Evolutionary conservation across 140 eudicot genomes (phyloP), one percentile per base, ranked within the genome.

Genomic region (Cichorium intybus): DNA sequence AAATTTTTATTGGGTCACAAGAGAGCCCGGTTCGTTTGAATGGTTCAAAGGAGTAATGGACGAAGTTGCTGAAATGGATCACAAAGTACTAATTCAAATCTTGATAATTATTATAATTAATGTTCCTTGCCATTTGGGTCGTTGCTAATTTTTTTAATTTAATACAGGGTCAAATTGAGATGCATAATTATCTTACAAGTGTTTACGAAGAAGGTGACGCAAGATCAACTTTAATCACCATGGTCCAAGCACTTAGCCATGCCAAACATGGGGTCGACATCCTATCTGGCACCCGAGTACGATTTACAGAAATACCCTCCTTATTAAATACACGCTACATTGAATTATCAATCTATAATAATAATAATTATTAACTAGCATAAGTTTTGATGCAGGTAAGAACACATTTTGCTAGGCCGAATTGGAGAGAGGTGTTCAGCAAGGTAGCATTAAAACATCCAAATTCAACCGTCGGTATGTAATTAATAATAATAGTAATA

Each of bases 31-130:
- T 35, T 94, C 99, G 24, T 86, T 94, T 27, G 97, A 94, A 77
- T 94, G 99, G 99, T 94, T 94, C 63, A 91, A 94, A 77, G 97
- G 96, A 51, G 99, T 94, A n/a, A 89, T 94, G 99, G 77, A 89
- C 73, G 99, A 94, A 78, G 94, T 94, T 4, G 97, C 99, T 2
- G 97, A 94, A 80, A 82, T 94, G 82, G 99, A 89, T 72, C 91
- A 84, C 37, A 94, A 86, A 77, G 99, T 94, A 84, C 60, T 7
- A 7, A 34, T 47, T 24, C 14, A 7, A 23, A 47, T 47, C 29
- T 41, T 28, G 21, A 37, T 29, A 37, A 7, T 20, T 16, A 7
- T 20, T 16, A 35, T 34, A 3, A 24, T 14, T 62, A 43, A 49
- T 5, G 27, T 16, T 59, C 10, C 11, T 27, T 14, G 57, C 6